These are phyloP conservation scores for Agaricus subrufescens DNA, from an alignment of 768 basidiomycete species.

Conservation along the genomic window DNA sequence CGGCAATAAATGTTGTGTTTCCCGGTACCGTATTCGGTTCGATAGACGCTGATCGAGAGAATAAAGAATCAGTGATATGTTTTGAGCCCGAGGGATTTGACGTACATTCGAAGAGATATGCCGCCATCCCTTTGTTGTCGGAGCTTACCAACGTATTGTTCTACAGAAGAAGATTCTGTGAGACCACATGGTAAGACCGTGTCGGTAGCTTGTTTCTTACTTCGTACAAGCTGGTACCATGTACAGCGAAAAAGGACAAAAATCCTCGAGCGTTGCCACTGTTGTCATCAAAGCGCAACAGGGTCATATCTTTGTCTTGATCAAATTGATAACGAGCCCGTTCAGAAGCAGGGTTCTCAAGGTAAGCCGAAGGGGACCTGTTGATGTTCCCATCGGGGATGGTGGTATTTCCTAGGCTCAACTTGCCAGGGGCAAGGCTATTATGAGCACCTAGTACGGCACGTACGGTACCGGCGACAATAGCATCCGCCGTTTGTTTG, in stretches of 20 bases:
- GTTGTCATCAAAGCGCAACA: slow-evolving; percentile 60
- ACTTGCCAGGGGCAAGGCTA: slow-evolving; percentile 52
- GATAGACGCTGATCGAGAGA: slow-evolving; percentile 38
- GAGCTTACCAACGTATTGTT: slow-evolving; percentile 79
- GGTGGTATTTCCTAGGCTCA: slow-evolving; percentile 66
- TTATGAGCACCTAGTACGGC: slow-evolving; percentile 67
- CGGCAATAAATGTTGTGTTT: slow-evolving; percentile 66
- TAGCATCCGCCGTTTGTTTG: slow-evolving; percentile 65
- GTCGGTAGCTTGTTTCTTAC: slow-evolving; percentile 27
- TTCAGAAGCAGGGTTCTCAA: slow-evolving; percentile 70
- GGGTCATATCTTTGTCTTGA: slow-evolving; percentile 70
- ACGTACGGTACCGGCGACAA: slow-evolving; percentile 62
- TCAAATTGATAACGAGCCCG: slow-evolving; percentile 62
- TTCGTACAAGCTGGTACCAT: slow-evolving; percentile 77
- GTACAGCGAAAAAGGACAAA: slow-evolving; percentile 73
- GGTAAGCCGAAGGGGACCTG: slow-evolving; percentile 71
- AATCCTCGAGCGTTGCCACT: slow-evolving; percentile 59
- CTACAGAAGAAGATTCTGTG: slow-evolving; percentile 26
- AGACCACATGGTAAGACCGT: background rate
- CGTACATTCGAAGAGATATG: slow-evolving; percentile 70
- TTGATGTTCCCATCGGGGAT: slow-evolving; percentile 68
- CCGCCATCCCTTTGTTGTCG: slow-evolving; percentile 87
- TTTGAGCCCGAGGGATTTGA: background rate
- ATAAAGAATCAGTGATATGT: slow-evolving; percentile 3
- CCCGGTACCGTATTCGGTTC: slow-evolving; percentile 68